These are phyloP conservation scores for Boletus bicolor DNA, from an alignment of 768 basidiomycete species.

Conservation along the genomic window DNA sequence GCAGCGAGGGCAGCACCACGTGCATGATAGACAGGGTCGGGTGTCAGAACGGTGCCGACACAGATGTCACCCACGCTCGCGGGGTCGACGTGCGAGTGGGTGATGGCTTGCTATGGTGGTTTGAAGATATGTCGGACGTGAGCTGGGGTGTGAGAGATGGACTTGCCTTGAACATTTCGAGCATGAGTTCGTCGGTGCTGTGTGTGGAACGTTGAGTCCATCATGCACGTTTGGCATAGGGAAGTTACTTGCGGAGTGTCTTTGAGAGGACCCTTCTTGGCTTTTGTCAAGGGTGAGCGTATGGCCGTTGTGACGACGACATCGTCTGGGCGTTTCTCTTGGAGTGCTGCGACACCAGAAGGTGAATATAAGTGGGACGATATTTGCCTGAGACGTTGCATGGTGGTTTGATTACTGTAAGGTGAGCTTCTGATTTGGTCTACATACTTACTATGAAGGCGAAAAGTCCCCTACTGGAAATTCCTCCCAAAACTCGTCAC, in stretches of 20 bases:
- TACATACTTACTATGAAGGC: too few species aligned
- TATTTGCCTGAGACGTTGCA: constrained; percentile 68
- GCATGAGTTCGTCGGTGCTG: constrained; percentile 76
- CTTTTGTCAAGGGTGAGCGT: constrained; percentile 72
- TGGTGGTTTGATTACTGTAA: constrained; percentile 16
- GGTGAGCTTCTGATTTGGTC: background rate
- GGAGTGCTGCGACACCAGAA: constrained; percentile 49
- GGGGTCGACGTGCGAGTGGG: constrained; percentile 58
- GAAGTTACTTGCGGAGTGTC: constrained; percentile 53
- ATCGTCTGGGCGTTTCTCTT: constrained; percentile 65
- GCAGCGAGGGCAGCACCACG: constrained; percentile 75
- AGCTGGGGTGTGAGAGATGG: background rate
- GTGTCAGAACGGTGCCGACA: constrained; percentile 72
- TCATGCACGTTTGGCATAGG: background rate
- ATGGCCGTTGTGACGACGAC: constrained; percentile 82
- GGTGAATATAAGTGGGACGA: constrained; percentile 52
- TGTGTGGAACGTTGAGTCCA: constrained; percentile 11
- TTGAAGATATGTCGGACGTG: background rate
- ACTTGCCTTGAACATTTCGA: constrained; percentile 74
- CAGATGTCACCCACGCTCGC: constrained; percentile 70
- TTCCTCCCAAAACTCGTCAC: too few species aligned
- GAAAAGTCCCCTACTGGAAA: too few species aligned
- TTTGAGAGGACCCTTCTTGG: constrained; percentile 72
- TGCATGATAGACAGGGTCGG: constrained; percentile 64
- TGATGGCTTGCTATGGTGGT: constrained; percentile 50